Evolutionary conservation across 2,329 filamentous ascomycete genomes (phyloP), one percentile per base, ranked within the genome.

Genomic region (Nigrograna mackinnonii): DNA sequence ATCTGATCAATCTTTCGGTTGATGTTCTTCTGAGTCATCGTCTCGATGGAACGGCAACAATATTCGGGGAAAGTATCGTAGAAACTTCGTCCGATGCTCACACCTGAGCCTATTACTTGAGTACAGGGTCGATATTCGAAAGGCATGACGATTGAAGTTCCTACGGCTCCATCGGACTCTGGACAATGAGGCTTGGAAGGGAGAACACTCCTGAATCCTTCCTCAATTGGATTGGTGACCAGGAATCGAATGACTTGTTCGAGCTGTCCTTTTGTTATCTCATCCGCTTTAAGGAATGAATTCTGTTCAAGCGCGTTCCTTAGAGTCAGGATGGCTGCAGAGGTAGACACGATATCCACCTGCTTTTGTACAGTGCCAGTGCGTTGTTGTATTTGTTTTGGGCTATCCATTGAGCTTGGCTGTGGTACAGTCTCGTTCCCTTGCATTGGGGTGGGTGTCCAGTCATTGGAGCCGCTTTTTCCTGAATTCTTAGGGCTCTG

Each of bases 1-100:
- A 63, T 64, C 30, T 60, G 50, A 22, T 39, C 44, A 22, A 60
- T 55, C 35, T 58, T 62, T 13, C 22, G 21, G 14, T 44, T 37
- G 16, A 46, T 62, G 7, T 60, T 52, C n/a, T 37, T 40, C 21
- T 47, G 19, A 0, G 49, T 56, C 58, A 60, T 58, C 11, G 31
- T 41, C 26, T 56, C 49, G 3, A 52, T 46, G 4, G 49, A n/a
- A n/a, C n/a, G 44, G 3, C 32, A 33, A 11, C 7, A 21, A 16
- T 19, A 34, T 26, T 46, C 44, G 7, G 38, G 41, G 16, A 47
- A 48, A 5, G 47, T 41, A 14, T 41, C 37, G 14, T 43, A 36
- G 28, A 57, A 39, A 16, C 19, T 21, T 13, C 5, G 16, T 18
- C 19, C 30, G 11, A 22, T 6, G 19, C 20, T 22, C 16, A 40